Evolutionary conservation across 1,284 basidiomycete species (phyloP).

Genomic region (Grifola frondosa): DNA sequence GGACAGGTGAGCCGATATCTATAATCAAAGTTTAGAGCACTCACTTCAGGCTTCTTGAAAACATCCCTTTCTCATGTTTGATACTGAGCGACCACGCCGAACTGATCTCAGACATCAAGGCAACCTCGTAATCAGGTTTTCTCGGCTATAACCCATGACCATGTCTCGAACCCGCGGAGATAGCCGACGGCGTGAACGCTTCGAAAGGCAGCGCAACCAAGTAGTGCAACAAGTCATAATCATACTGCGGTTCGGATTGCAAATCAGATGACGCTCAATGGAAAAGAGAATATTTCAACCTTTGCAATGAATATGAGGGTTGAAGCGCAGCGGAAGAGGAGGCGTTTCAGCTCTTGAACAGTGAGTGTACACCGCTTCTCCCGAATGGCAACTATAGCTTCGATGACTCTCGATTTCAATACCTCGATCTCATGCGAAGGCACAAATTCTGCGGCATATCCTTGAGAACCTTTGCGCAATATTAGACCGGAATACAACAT

Average conservation of each 20-base stretch:
- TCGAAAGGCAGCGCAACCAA: conserved; percentile 89
- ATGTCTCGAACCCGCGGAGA: conserved; percentile 89
- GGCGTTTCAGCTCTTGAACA: conserved; percentile 78
- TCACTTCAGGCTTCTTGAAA: conserved; percentile 79
- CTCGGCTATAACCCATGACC: conserved; percentile 96
- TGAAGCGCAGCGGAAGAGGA: conserved; percentile 88
- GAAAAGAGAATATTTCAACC: conserved; percentile 49
- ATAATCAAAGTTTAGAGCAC: conserved; percentile 27
- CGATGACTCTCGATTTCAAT: conserved; percentile 70
- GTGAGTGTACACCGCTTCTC: conserved; percentile 71
- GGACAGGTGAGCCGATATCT: neutral
- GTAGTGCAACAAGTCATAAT: conserved; percentile 86
- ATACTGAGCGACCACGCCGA: conserved; percentile 88
- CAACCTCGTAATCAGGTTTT: conserved; percentile 75
- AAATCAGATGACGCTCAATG: neutral
- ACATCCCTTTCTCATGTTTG: conserved; percentile 76
- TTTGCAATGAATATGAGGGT: conserved; percentile 69
- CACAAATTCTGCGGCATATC: conserved; percentile 15
- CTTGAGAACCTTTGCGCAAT: neutral
- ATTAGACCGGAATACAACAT: conserved; percentile 1
- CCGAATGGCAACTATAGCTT: conserved; percentile 67
- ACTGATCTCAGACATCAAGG: conserved; percentile 83
- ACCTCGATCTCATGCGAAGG: conserved; percentile 22
- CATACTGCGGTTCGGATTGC: conserved; percentile 51
- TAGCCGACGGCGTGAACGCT: conserved; percentile 83